Evolutionary conservation across 2,329 filamentous ascomycete genomes (phyloP).

Genomic region (Colletotrichum sp.): DNA sequence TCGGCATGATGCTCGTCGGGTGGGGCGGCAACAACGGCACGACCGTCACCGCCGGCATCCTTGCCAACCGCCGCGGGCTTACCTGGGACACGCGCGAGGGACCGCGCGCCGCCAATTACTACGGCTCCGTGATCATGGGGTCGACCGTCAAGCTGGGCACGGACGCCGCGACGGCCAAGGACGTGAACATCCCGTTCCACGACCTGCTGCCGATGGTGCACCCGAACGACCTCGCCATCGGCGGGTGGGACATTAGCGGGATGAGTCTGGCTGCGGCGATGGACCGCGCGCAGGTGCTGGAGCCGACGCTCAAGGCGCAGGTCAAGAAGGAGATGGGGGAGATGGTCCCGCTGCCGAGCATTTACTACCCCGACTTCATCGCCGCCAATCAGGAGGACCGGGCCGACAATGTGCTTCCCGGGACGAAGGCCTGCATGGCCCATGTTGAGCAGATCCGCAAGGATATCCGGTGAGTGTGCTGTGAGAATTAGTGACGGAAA

Average conservation of each 20-base stretch:
- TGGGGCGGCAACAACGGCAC: conserved; percentile 98
- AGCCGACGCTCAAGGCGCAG: conserved; percentile 89
- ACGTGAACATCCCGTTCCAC: conserved; percentile 96
- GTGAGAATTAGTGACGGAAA: not conserved
- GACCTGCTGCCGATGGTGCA: conserved; percentile 95
- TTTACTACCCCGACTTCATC: conserved; percentile 99
- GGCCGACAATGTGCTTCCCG: conserved; percentile 87
- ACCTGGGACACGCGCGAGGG: conserved; percentile 95
- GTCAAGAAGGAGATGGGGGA: conserved; percentile 92
- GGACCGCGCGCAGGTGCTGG: conserved; percentile 94
- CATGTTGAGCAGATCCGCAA: conserved; percentile 93
- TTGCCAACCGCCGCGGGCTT: conserved; percentile 88
- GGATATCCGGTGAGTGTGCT: conserved; percentile 68
- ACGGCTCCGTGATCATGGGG: conserved; percentile 95
- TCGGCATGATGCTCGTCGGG: conserved; percentile 96
- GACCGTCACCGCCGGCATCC: conserved; percentile 94
- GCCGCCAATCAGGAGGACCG: conserved; percentile 97
- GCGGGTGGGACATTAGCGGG: conserved; percentile 96
- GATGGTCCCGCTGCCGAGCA: conserved; percentile 88
- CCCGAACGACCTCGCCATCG: conserved; percentile 92
- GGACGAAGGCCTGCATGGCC: conserved; percentile 81
- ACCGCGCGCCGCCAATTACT: conserved; percentile 88
- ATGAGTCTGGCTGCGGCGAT: conserved; percentile 90
- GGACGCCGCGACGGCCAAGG: conserved; percentile 80
- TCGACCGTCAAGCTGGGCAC: conserved; percentile 97